Evolutionary conservation across 2,329 filamentous ascomycete genomes (phyloP).

Genomic region (Colletotrichum abscissum): DNA sequence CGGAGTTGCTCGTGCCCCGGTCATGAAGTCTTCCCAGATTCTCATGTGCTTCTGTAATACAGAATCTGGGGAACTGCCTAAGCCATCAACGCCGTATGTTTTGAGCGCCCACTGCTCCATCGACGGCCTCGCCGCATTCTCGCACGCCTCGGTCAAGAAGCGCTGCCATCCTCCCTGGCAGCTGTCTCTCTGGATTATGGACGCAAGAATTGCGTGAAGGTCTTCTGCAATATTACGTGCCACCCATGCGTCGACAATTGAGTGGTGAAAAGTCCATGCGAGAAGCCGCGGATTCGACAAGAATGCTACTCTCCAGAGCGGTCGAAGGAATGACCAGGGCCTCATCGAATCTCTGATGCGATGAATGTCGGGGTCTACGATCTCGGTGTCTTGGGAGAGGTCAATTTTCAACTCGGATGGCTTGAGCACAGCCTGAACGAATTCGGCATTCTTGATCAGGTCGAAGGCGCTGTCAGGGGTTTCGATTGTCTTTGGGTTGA

Average conservation of each 20-base stretch:
- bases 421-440: neutral
- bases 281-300: neutral
- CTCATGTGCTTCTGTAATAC: neutral
- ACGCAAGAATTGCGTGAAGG: slow-evolving; percentile 5
- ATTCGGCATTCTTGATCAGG: neutral
- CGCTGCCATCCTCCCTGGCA: neutral
- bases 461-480: slow-evolving; percentile 3
- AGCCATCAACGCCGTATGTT: neutral
- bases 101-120: slow-evolving; percentile 6
- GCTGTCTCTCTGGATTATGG: slow-evolving; percentile 1
- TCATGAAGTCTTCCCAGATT: neutral
- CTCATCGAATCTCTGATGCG: slow-evolving; percentile 2
- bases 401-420: neutral
- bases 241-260: slow-evolving; percentile 2
- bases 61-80: neutral
- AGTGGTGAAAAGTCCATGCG: neutral
- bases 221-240: slow-evolving; percentile 3
- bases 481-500: neutral
- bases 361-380: neutral
- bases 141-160: neutral
- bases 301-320: slow-evolving; percentile 2
- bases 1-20: neutral
- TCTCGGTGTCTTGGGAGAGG: neutral
- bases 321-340: neutral
- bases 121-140: neutral